phyloP scores from a whole-genome alignment of 176 grass and related monocot genomes.

The Aegilops tauschii region DNA sequence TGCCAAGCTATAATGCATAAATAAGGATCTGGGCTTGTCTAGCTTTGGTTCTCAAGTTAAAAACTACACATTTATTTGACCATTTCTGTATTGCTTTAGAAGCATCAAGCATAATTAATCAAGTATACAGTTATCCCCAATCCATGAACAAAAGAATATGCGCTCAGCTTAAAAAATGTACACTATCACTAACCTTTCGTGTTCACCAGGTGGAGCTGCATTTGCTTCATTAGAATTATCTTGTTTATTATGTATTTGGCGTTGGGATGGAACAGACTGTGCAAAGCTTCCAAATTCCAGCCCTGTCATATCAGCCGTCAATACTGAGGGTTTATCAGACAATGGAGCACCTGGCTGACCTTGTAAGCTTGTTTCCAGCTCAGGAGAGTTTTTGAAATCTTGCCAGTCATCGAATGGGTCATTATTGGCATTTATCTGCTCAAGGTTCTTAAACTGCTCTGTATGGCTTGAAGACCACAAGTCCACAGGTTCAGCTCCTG shows the following conservation, averaged over 20 bases:
- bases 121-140: background rate
- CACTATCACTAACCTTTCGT: slow-evolving; percentile 41
- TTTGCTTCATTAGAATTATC: slow-evolving; percentile 34
- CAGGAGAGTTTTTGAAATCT: slow-evolving; percentile 42
- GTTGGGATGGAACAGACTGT: slow-evolving; percentile 16
- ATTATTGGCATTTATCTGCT: slow-evolving; percentile 36
- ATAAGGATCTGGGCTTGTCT: background rate
- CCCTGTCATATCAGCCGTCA: slow-evolving; percentile 11
- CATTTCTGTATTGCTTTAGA: background rate
- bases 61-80: background rate
- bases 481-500: slow-evolving; percentile 32
- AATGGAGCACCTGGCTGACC: slow-evolving; percentile 25
- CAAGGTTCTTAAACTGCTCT: slow-evolving; percentile 33
- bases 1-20: background rate
- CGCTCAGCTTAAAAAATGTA: background rate
- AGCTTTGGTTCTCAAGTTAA: background rate
- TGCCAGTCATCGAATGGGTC: slow-evolving; percentile 64
- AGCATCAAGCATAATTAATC: background rate
- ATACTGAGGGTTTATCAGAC: slow-evolving; percentile 21
- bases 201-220: slow-evolving; percentile 17
- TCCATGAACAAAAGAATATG: slow-evolving; percentile 17
- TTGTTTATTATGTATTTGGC: slow-evolving; percentile 26
- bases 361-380: slow-evolving; percentile 30
- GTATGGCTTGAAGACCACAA: slow-evolving; percentile 28
- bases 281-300: slow-evolving; percentile 20